Conservation (phyloP, 2,329 filamentous ascomycete genomes). For the Fusarium sp. region DNA sequence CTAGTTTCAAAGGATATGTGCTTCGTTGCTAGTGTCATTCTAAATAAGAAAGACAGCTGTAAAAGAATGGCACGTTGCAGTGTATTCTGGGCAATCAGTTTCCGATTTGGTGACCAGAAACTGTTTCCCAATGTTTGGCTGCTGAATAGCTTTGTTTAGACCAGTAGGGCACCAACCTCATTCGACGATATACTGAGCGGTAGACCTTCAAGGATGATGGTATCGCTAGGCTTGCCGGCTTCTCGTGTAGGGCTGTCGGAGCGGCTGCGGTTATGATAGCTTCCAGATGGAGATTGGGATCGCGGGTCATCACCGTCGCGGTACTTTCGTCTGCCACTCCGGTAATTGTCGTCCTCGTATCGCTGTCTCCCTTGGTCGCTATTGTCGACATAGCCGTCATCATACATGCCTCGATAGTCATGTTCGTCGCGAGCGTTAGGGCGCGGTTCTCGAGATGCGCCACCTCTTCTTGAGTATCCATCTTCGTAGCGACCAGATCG, state of each 20-base stretch:
- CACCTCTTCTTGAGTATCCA: constrained; percentile 43
- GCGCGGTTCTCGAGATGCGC: constrained; percentile 45
- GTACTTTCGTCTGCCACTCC: constrained; percentile 36
- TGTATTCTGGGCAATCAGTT: constrained; percentile 18
- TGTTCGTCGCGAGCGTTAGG: constrained; percentile 49
- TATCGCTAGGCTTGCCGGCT: constrained; percentile 61
- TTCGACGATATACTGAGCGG: constrained; percentile 63
- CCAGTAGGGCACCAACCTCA: constrained; percentile 61
- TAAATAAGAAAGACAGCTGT: constrained; percentile 15
- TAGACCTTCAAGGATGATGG: constrained; percentile 68
- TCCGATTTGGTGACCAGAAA: constrained; percentile 26
- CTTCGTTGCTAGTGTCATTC: constrained; percentile 16
- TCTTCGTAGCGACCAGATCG: constrained; percentile 50
- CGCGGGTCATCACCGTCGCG: constrained; percentile 39
- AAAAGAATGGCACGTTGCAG: constrained; percentile 1
- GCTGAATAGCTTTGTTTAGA: constrained; percentile 32
- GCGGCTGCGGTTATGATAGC: constrained; percentile 50
- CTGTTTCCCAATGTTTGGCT: constrained; percentile 4
- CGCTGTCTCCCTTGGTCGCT: constrained; percentile 41
- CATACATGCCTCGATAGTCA: constrained; percentile 57
- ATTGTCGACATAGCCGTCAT: constrained; percentile 53
- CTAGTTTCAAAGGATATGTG: constrained; percentile 24
- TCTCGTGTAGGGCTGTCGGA: constrained; percentile 55
- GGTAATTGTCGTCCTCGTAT: constrained; percentile 39
- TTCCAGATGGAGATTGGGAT: constrained; percentile 48